Evolutionary conservation across 2,329 filamentous ascomycete genomes (phyloP), one percentile per base, ranked within the genome.

Genomic region (Fusarium sp.): DNA sequence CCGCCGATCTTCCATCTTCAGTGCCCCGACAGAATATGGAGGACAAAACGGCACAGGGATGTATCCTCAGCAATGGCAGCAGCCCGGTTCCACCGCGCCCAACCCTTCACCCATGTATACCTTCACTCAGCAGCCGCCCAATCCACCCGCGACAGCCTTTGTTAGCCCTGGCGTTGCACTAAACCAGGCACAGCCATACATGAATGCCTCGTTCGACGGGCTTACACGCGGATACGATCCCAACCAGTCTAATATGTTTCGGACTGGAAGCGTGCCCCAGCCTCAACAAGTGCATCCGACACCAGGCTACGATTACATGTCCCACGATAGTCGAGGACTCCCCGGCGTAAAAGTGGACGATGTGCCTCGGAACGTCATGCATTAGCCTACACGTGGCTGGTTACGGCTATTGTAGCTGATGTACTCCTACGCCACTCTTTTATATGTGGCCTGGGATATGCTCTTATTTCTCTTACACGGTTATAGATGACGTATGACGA

Each of bases 31-130:
- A 38, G 85, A 87, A n/a, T 87, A 85, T 44, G 71, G 76, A 24
- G 80, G 76, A 36, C 77, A 83, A 34, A 70, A 59, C 6, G 75
- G 81, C 8, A 73, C 75, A 13, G 73, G 75, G 17, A 73, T 86
- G 46, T 86, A 86, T 69, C 65, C 77, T 8, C 79, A 79, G 28
- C 73, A 78, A 11, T 87, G 84, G 85, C 83, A 82, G 64, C 76
- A 82, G 64, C 76, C 81, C 22, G 76, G 76, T 15, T 83, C 84
- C 5, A 78, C 80, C 1, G 78, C 81, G 0, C 76, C 84, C 0
- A 80, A 75, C 36, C 79, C 79, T 4, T 74, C 83, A 1, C 68
- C 83, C 1, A 75, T 87, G 64, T 87, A 87, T 66, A 73, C 83
- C 2, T 86, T 84, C 52, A 77, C 80, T 15, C 73, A 80, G 8